These are phyloP conservation scores for Candida tibetensis DNA, from an alignment of 805 yeast species.

Conservation along the genomic window DNA sequence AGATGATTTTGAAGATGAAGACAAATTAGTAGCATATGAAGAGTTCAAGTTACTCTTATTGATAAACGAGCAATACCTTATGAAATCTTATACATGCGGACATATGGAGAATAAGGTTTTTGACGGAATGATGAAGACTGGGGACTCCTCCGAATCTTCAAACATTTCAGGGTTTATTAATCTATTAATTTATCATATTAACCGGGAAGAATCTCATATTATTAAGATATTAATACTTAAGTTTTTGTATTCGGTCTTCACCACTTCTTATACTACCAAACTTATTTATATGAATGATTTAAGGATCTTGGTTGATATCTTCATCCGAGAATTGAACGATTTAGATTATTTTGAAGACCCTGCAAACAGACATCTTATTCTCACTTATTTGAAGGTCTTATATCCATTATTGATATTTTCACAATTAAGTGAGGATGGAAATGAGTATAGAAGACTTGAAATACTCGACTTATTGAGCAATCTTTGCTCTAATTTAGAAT, in stretches of 20 bases:
- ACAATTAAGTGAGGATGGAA: slow-evolving; percentile 47
- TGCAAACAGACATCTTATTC: slow-evolving; percentile 50
- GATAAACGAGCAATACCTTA: slow-evolving; percentile 85
- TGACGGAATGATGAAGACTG: slow-evolving; percentile 41
- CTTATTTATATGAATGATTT: slow-evolving; percentile 80
- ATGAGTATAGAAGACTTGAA: slow-evolving; percentile 57
- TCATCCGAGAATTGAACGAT: slow-evolving; percentile 75
- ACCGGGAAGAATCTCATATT: slow-evolving; percentile 69
- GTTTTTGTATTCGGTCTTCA: slow-evolving; percentile 69
- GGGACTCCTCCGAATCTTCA: slow-evolving; percentile 1
- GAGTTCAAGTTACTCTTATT: slow-evolving; percentile 70
- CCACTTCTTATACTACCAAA: slow-evolving; percentile 60
- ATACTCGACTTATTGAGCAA: slow-evolving; percentile 50
- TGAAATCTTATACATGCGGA: slow-evolving; percentile 41
- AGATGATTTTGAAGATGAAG: slow-evolving; percentile 49
- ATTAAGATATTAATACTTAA: slow-evolving; percentile 77
- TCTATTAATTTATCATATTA: slow-evolving; percentile 58
- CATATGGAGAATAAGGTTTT: slow-evolving; percentile 50
- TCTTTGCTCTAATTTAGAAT: slow-evolving; percentile 34
- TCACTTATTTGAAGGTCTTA: slow-evolving; percentile 64
- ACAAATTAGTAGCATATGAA: slow-evolving; percentile 52
- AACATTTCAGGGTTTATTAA: slow-evolving; percentile 66
- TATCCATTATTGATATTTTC: slow-evolving; percentile 68
- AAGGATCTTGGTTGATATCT: slow-evolving; percentile 77
- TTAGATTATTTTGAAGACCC: slow-evolving; percentile 57